These are phyloP conservation scores for Diaporthe amygdali DNA, from an alignment of 2,329 filamentous ascomycete genomes.

Conservation along the genomic window DNA sequence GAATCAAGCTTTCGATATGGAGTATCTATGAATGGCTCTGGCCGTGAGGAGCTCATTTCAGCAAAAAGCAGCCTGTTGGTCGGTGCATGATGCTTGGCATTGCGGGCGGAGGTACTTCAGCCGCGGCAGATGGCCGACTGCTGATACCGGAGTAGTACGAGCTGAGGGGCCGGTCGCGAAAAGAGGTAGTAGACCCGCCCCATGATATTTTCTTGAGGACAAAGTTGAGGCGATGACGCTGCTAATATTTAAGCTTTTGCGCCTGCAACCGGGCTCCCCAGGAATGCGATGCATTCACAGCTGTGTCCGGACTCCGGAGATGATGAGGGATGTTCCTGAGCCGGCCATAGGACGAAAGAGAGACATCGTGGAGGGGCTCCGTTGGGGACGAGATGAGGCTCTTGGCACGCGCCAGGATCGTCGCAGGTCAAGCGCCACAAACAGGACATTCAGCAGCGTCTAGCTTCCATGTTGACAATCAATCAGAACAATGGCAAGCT, in stretches of 20 bases:
- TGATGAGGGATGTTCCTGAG: neutral
- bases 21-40: neutral
- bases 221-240: neutral
- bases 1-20: neutral
- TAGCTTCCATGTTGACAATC: neutral
- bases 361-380: neutral
- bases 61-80: neutral
- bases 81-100: conserved; percentile 11
- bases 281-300: neutral
- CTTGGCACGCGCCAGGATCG: conserved; percentile 5
- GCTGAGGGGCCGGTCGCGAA: neutral
- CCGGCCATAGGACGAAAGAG: neutral
- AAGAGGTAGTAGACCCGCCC: neutral
- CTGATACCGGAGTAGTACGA: neutral
- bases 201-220: neutral
- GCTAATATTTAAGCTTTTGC: neutral
- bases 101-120: neutral
- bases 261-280: neutral
- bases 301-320: too few relatives aligned
- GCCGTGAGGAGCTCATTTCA: neutral
- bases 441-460: neutral
- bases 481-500: neutral
- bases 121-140: neutral
- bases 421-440: neutral
- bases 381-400: neutral